Conservation (phyloP, 2,329 filamentous ascomycete species). For the Xylaria sp. region DNA sequence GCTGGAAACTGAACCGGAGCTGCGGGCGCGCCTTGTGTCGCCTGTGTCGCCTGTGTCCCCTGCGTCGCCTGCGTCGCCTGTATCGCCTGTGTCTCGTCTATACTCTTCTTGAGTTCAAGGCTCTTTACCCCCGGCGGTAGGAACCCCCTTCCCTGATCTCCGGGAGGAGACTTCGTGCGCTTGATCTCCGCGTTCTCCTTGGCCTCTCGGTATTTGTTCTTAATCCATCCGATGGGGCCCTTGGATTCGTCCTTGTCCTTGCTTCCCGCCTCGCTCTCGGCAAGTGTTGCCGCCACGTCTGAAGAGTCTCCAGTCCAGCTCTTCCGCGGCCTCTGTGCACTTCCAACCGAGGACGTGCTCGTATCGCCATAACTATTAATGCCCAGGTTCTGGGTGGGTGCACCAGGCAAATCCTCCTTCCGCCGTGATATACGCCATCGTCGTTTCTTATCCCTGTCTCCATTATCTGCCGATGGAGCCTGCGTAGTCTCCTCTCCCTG, state of each 20-base stretch:
- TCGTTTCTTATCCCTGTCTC: slow-evolving; percentile 70
- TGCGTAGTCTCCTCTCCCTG: slow-evolving; percentile 61
- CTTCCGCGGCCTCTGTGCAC: slow-evolving; percentile 52
- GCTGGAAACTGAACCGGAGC: slow-evolving; percentile 7
- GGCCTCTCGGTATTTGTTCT: slow-evolving; percentile 61
- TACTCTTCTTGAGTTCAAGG: slow-evolving; percentile 48
- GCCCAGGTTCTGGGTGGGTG: slow-evolving; percentile 55
- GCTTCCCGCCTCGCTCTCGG: slow-evolving; percentile 43
- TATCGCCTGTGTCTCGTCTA: slow-evolving; percentile 46
- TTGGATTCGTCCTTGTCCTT: slow-evolving; percentile 53
- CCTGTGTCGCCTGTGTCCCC: no score
- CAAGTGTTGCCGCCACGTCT: slow-evolving; percentile 45
- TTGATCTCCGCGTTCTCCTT: slow-evolving; percentile 60
- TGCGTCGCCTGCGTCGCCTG: no score
- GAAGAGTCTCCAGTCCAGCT: slow-evolving; percentile 56
- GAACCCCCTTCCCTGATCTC: slow-evolving; percentile 40
- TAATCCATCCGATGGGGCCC: slow-evolving; percentile 61
- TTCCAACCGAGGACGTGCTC: slow-evolving; percentile 71
- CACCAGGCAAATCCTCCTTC: slow-evolving; percentile 57
- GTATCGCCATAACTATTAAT: slow-evolving; percentile 65
- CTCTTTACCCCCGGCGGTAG: slow-evolving; percentile 49
- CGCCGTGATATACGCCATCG: slow-evolving; percentile 73
- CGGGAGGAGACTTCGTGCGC: slow-evolving; percentile 59
- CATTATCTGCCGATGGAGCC: slow-evolving; percentile 39
- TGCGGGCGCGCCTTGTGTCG: slow-evolving; percentile 10